Percentiles rank a stretch among this genome's conserved stretches.
Evolutionary conservation across 306 rosid genomes (phyloP).

Genomic region (Castanea mollissima): DNA sequence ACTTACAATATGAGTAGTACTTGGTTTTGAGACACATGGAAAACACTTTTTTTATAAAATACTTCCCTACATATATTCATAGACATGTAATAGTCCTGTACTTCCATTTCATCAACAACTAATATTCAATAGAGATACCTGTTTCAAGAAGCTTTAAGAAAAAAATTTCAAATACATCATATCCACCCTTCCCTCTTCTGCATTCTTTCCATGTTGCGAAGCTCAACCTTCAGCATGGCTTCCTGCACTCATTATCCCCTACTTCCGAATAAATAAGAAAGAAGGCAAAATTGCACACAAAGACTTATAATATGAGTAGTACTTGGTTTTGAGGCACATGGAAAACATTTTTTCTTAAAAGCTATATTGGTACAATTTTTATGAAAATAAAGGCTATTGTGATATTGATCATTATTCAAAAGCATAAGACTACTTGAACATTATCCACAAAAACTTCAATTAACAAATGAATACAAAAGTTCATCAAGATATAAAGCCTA

Average conservation of each 20-base stretch:
- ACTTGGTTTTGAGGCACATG: no score
- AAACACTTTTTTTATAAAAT: neutral
- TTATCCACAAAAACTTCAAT: neutral
- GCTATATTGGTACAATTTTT: neutral
- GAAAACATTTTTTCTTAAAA: neutral
- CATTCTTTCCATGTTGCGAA: conserved; percentile 69
- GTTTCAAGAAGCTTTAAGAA: conserved; percentile 94
- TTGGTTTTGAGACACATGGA: no score
- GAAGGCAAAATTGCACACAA: neutral
- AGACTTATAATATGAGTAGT: no score
- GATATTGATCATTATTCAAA: neutral
- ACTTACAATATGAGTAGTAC: neutral
- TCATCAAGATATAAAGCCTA: neutral
- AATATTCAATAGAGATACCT: conserved; percentile 34
- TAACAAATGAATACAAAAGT: neutral
- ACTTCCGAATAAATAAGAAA: neutral
- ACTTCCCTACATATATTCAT: neutral
- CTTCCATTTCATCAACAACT: conserved; percentile 1
- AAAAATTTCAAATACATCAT: conserved; percentile 83
- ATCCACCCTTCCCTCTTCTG: conserved; percentile 91
- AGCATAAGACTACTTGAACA: neutral
- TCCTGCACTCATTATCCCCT: conserved; percentile 42
- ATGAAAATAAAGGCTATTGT: neutral
- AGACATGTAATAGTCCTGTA: conserved; percentile 2
- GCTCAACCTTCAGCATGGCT: conserved; percentile 72